phyloP scores from a whole-genome alignment of 2,329 filamentous ascomycete genomes.

The Colletotrichum spaethianum region DNA sequence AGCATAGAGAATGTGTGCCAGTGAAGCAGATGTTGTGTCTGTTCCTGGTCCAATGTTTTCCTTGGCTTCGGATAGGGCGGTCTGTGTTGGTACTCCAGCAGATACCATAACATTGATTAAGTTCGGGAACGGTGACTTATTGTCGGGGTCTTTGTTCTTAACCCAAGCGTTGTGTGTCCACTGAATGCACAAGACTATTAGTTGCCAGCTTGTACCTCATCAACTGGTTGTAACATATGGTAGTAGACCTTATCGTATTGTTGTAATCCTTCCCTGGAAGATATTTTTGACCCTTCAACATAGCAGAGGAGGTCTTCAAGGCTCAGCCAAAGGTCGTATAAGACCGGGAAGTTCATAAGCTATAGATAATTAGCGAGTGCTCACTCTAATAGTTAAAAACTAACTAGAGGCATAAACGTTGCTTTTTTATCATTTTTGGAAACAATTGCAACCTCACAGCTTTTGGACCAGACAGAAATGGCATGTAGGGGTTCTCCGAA shows the following conservation, averaged over 20 bases:
- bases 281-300: background rate
- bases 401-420: constrained; percentile 48
- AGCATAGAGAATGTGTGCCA: constrained; percentile 50
- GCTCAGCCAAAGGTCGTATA: background rate
- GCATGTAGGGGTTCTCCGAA: constrained; percentile 46
- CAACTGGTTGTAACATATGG: background rate
- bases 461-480: constrained; percentile 44
- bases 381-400: background rate
- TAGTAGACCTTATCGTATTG: constrained; percentile 12
- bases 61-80: constrained; percentile 48
- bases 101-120: constrained; percentile 44
- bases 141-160: background rate
- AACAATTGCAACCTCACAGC: constrained; percentile 44
- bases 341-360: constrained; percentile 12
- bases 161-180: constrained; percentile 18
- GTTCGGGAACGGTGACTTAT: constrained; percentile 35
- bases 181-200: background rate
- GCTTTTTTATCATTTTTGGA: constrained; percentile 49
- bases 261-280: constrained; percentile 1
- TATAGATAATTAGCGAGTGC: background rate
- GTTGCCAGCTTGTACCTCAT: background rate
- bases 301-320: constrained; percentile 1
- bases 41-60: constrained; percentile 51
- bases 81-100: constrained; percentile 44
- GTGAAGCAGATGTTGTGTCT: constrained; percentile 49